Base-by-base conservation (phyloP, 1,284 basidiomycete genomes). In the Cerrena zonata region DNA sequence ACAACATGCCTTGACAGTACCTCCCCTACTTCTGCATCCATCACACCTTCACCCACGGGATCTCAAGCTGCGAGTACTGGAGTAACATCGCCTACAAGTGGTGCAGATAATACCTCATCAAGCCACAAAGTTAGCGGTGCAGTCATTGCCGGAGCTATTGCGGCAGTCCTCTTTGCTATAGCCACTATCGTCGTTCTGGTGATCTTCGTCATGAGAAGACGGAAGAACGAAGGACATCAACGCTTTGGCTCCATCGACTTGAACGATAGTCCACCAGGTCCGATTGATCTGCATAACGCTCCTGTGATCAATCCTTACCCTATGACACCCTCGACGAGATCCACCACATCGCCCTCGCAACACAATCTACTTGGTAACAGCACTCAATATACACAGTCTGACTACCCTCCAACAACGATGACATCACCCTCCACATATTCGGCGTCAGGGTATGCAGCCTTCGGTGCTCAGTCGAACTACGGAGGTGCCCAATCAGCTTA, bases 11-110 rank as follows among this genome's bases (percentile, higher is more conserved):
- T 87, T 27, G 70, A 70, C 55, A 58, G 61, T 18, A 63, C 61
- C 27, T 82, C 79, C 0, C 83, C 82, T 4, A 73, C 76, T 4
- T 79, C 82, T 2, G 64, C 69, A 21, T 54, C 67, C 11, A 56
- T 63, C 7, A 52, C 61, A 44, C 65, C 63, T 5, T 63, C 65
- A 5, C 48, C 53, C 12, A 62, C 25, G 56, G 84, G 23, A 59
- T 83, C 24, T 83, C 19, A 21, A 10, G 41, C 40, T 18, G 23
- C 37, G 10, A 45, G 39, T 24, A 26, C 42, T 25, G 41, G 41
- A 10, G 19, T 22, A 5, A 4, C 41, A 23, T 7, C 30, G 15
- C 30, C 30, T 7, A 34, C 30, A 15, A 34, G 30, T 15, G 38
- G 37, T 24, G 19, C 42, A 2, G 47, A 48, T 24, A 44, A 15